phyloP scores from a whole-genome alignment of 139 green algal species.

The Mesotaenium endlicherianum region DNA sequence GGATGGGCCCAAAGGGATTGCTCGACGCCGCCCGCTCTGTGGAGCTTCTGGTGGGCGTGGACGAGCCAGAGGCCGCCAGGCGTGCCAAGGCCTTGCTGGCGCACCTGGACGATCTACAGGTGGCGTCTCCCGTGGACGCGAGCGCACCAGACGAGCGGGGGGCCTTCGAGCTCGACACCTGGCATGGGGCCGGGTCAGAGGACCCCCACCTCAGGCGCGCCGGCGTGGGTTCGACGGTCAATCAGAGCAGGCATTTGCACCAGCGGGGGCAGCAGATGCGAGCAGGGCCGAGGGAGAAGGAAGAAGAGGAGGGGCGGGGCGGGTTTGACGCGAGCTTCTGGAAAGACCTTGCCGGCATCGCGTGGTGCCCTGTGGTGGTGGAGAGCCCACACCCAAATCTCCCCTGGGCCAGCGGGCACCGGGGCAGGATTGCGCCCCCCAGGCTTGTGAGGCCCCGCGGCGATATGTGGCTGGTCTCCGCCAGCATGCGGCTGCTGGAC shows the following conservation, averaged over 20 bases:
- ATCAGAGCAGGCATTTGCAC: too few species aligned
- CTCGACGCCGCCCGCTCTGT: constrained; percentile 56
- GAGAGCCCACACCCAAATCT: constrained; percentile 42
- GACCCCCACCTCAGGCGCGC: too few species aligned
- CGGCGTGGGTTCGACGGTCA: too few species aligned
- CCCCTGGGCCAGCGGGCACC: constrained; percentile 16
- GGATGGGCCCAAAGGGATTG: constrained; percentile 54
- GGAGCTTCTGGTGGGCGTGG: not conserved
- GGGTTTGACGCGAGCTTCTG: constrained; percentile 54
- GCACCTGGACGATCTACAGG: constrained; percentile 51
- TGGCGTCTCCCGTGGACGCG: too few species aligned
- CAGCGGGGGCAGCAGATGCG: too few species aligned
- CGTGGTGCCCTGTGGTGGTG: constrained; percentile 66
- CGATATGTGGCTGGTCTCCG: constrained; percentile 65
- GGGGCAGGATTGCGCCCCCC: constrained; percentile 46
- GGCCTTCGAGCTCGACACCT: too few species aligned
- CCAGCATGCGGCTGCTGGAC: constrained; percentile 56
- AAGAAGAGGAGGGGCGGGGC: too few species aligned
- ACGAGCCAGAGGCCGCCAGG: not conserved
- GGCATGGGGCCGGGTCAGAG: too few species aligned
- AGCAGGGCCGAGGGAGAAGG: not conserved
- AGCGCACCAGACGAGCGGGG: too few species aligned
- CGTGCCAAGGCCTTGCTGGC: constrained; percentile 52
- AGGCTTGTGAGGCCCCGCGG: constrained; percentile 38
- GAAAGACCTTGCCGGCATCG: constrained; percentile 49